These are phyloP conservation scores for Verticillium tricorpus DNA, from an alignment of 2,329 filamentous ascomycete species.

Conservation along the genomic window DNA sequence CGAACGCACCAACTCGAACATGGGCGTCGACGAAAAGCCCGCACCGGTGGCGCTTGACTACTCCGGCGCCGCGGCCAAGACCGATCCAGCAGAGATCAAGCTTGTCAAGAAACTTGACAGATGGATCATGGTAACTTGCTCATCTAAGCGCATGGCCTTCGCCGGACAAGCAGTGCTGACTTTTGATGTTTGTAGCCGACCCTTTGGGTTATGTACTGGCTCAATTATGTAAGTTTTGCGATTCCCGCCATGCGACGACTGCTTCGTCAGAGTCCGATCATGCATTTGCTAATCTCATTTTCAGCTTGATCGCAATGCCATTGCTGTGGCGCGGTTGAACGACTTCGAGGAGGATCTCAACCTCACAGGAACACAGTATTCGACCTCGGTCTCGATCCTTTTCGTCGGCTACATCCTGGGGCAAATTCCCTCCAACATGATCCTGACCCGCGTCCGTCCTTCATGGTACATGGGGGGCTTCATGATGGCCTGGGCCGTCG, in stretches of 20 bases:
- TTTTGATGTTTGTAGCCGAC: slow-evolving; percentile 57
- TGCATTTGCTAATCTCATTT: not conserved
- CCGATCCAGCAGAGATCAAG: slow-evolving; percentile 31
- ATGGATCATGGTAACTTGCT: slow-evolving; percentile 27
- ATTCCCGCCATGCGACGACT: too few relatives aligned
- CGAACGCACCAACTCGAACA: slow-evolving; percentile 6
- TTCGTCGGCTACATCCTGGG: slow-evolving; percentile 49
- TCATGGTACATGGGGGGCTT: slow-evolving; percentile 46
- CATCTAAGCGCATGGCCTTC: not conserved
- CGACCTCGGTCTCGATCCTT: slow-evolving; percentile 32
- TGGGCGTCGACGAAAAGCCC: slow-evolving; percentile 3
- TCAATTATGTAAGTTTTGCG: slow-evolving; percentile 9
- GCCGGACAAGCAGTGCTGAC: slow-evolving; percentile 38
- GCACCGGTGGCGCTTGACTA: slow-evolving; percentile 21
- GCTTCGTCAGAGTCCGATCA: too few relatives aligned
- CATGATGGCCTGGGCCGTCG: slow-evolving; percentile 36
- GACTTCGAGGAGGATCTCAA: slow-evolving; percentile 17
- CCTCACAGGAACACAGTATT: slow-evolving; percentile 17
- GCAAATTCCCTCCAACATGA: slow-evolving; percentile 57
- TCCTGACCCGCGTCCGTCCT: slow-evolving; percentile 49
- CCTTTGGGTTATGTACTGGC: slow-evolving; percentile 40
- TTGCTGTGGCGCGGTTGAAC: slow-evolving; percentile 22
- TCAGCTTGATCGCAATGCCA: slow-evolving; percentile 18
- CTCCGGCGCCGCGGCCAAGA: slow-evolving; percentile 32
- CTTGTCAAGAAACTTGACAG: slow-evolving; percentile 32